Evolutionary conservation across 345 rosid genomes (phyloP).

Genomic region (Melaleuca quinquenervia): DNA sequence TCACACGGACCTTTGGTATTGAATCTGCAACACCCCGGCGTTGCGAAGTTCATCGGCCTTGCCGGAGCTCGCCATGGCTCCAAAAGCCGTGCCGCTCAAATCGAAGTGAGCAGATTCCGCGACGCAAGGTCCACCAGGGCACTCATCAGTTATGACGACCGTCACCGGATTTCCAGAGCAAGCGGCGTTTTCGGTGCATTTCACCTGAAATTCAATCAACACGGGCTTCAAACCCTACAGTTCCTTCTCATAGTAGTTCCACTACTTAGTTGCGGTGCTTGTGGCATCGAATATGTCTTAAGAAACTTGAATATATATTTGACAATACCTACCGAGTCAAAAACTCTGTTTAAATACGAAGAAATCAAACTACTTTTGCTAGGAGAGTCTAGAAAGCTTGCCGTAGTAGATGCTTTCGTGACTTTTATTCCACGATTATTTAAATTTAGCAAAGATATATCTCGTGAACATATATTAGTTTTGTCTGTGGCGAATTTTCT

Average conservation of each 20-base stretch:
- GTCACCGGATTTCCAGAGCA: slow-evolving; percentile 55
- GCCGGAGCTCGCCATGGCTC: slow-evolving; percentile 64
- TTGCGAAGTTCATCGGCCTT: slow-evolving; percentile 34
- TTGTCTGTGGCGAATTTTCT: background rate
- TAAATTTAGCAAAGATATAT: background rate
- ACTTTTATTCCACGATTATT: background rate
- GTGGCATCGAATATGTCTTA: background rate
- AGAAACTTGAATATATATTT: background rate
- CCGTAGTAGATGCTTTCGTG: background rate
- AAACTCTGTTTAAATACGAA: background rate
- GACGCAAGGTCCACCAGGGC: slow-evolving; percentile 47
- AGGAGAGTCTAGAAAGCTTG: background rate
- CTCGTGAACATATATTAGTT: background rate
- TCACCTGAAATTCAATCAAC: slow-evolving; percentile 15
- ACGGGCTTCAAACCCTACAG: background rate
- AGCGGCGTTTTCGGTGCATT: slow-evolving; percentile 43
- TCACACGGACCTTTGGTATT: slow-evolving; percentile 31
- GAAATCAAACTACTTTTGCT: background rate
- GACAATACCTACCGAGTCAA: background rate
- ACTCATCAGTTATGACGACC: slow-evolving; percentile 57
- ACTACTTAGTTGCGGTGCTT: background rate
- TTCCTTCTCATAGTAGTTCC: no score
- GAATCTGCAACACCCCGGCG: slow-evolving; percentile 42
- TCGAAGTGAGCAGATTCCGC: slow-evolving; percentile 50
- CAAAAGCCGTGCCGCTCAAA: slow-evolving; percentile 60